These are phyloP conservation scores for Globisporangium ultimum DNA, from an alignment of 352 stramenopile species.

Conservation along the genomic window DNA sequence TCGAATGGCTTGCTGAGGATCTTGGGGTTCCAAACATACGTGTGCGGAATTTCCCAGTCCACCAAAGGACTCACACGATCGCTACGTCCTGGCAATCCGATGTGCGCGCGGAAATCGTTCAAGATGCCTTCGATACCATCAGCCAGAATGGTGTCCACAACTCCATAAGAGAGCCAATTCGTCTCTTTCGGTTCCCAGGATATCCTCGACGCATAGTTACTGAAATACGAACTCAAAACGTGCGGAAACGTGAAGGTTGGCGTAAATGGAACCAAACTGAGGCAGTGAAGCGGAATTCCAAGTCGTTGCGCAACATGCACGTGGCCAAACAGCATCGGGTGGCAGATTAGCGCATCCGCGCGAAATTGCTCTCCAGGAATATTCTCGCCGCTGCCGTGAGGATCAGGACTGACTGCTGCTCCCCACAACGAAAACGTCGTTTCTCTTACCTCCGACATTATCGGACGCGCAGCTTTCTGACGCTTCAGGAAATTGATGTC, in stretches of 20 bases:
- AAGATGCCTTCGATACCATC: conserved; percentile 26
- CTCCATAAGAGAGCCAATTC: conserved; percentile 39
- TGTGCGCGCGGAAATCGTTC: conserved; percentile 34
- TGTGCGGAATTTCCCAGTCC: conserved; percentile 40
- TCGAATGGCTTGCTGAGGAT: conserved; percentile 34
- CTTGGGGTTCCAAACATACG: conserved; percentile 39
- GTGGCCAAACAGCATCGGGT: conserved; percentile 38
- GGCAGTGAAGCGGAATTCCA: conserved; percentile 41
- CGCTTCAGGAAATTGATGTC: conserved; percentile 22
- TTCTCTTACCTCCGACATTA: conserved; percentile 24
- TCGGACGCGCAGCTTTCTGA: conserved; percentile 17
- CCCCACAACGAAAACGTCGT: conserved; percentile 37
- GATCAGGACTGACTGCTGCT: conserved; percentile 22
- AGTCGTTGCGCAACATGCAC: conserved; percentile 37
- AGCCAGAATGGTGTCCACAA: conserved; percentile 37
- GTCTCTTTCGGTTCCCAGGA: conserved; percentile 23
- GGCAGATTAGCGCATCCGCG: conserved; percentile 37
- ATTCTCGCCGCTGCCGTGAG: conserved; percentile 20
- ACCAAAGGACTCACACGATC: conserved; percentile 28
- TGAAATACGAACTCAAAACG: conserved; percentile 29
- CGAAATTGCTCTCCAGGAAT: conserved; percentile 35
- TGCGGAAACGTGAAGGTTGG: conserved; percentile 46
- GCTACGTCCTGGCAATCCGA: conserved; percentile 26
- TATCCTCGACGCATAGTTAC: conserved; percentile 15
- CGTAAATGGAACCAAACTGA: conserved; percentile 30